Evolutionary conservation across 2,329 filamentous ascomycete genomes (phyloP), one percentile per base, ranked within the genome.

Genomic region (Plenodomus tracheiphilus): DNA sequence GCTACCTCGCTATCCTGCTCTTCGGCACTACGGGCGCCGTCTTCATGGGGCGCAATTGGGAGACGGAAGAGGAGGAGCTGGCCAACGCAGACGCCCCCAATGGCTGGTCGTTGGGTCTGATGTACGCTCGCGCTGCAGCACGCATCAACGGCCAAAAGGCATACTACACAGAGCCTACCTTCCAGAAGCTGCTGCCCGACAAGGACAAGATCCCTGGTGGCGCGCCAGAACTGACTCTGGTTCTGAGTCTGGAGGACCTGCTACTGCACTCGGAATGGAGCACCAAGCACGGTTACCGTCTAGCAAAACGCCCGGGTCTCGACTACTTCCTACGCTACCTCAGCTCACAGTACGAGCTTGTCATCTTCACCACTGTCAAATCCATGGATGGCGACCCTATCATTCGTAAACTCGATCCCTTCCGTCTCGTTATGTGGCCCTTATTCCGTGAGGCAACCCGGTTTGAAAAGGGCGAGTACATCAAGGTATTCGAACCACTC

Each of bases 321-420:
- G 94, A 99, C 76, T 99, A 99, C 78, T 99, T 99, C 78, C 78
- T 99, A 56, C 89, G 90, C 68, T 99, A 99, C 73, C 82, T 99
- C 41, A 93, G 89, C 75, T 92, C 97, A 74, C 97, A 99, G 81
- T 99, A 97, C 70, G 94, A 99, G 74, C 81, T 99, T 46, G 94
- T 97, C 43, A 85, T 99, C 57, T 99, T 97, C 77, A 99, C 94
- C 25, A 89, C 84, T 34, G 87, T 94, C 39, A 91, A 93, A 0
- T 90, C 86, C 66, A 86, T 85, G 66, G 88, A 90, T 69, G 93
- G 86, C 21, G 91, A 97, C 61, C 90, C 91, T 19, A 82, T 99
- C 43, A 84, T 97, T 59, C 86, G 90, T 66, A 99, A 99, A 75
- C 80, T 99, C 51, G 94, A 99, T 69, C 94, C 93, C 30, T 97